These are phyloP conservation scores for Sambucus nigra DNA, from an alignment of 129 eudicot species.

Conservation along the genomic window DNA sequence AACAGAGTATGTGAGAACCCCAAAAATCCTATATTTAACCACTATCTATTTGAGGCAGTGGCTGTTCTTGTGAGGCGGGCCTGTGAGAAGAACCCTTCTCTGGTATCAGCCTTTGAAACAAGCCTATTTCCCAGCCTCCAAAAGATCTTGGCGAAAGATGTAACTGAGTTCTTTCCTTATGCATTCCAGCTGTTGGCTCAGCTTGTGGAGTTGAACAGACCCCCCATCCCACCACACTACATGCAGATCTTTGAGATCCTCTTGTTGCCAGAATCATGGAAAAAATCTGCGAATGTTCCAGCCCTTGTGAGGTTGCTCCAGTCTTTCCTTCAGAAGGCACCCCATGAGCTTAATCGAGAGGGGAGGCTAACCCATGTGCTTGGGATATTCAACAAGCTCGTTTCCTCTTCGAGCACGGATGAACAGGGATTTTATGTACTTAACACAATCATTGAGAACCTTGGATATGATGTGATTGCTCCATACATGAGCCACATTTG, in stretches of 20 bases:
- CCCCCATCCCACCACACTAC: conserved; percentile 66
- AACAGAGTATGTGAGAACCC: conserved; percentile 86
- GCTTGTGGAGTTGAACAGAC: conserved; percentile 74
- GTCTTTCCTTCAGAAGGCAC: conserved; percentile 86
- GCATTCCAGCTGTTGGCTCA: conserved; percentile 93
- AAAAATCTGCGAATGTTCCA: conserved; percentile 80
- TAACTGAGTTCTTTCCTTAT: conserved; percentile 84
- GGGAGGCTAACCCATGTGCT: conserved; percentile 60
- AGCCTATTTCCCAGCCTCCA: conserved; percentile 74
- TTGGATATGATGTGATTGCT: conserved; percentile 67
- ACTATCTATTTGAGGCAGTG: conserved; percentile 80
- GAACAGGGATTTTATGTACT: conserved; percentile 94
- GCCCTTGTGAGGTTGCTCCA: conserved; percentile 93
- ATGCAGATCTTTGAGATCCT: conserved; percentile 80
- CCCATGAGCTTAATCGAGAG: conserved; percentile 63
- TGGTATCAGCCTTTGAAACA: conserved; percentile 64
- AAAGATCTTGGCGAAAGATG: conserved; percentile 52
- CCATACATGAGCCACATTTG: conserved; percentile 57
- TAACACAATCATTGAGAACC: conserved; percentile 80
- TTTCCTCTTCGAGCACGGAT: conserved; percentile 66
- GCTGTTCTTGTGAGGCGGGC: conserved; percentile 85
- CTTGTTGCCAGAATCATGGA: conserved; percentile 75
- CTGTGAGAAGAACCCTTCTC: conserved; percentile 62
- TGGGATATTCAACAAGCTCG: conserved; percentile 64
- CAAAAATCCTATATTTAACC: conserved; percentile 72